Conservation (phyloP, 1,284 basidiomycete species). For the Erythrobasidium hasegawianum region DNA sequence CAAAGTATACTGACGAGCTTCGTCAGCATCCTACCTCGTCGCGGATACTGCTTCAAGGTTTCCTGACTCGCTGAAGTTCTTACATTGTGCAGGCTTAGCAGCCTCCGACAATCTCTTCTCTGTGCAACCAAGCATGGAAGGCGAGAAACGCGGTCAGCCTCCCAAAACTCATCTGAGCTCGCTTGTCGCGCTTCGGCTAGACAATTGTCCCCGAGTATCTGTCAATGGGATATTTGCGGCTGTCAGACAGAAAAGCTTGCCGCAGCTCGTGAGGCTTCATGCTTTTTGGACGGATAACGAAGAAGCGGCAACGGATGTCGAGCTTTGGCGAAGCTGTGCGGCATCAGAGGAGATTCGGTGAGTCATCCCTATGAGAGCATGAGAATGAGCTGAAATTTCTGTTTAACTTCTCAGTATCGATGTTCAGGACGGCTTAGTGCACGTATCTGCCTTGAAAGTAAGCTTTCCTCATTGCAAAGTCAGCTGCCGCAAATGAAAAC, state of each 20-base stretch:
- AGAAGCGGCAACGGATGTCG: slow-evolving; percentile 16
- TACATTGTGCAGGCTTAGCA: slow-evolving; percentile 24
- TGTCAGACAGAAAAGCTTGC: slow-evolving; percentile 21
- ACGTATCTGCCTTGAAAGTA: slow-evolving; percentile 21
- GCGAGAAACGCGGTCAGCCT: neutral
- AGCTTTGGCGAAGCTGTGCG: slow-evolving; percentile 27
- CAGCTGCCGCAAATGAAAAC: too few relatives aligned
- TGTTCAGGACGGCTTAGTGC: slow-evolving; percentile 10
- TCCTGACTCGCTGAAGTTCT: slow-evolving; percentile 15
- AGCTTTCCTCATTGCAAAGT: neutral
- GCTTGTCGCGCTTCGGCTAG: slow-evolving; percentile 22
- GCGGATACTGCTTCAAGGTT: slow-evolving; percentile 18
- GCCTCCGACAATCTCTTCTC: slow-evolving; percentile 32
- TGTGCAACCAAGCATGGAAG: slow-evolving; percentile 9
- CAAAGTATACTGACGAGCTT: neutral
- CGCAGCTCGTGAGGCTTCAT: slow-evolving; percentile 12
- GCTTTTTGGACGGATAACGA: slow-evolving; percentile 32
- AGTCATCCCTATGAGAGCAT: too few relatives aligned
- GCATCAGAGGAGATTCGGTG: slow-evolving; percentile 24
- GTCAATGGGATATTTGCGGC: slow-evolving; percentile 28
- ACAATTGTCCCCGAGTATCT: slow-evolving; percentile 25
- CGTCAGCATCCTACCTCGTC: slow-evolving; percentile 22
- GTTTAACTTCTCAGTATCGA: neutral
- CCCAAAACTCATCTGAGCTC: slow-evolving; percentile 18
- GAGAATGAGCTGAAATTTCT: too few relatives aligned